Conservation (phyloP, 1,284 basidiomycete species). For the Pseudomicrostroma phylloplanum region DNA sequence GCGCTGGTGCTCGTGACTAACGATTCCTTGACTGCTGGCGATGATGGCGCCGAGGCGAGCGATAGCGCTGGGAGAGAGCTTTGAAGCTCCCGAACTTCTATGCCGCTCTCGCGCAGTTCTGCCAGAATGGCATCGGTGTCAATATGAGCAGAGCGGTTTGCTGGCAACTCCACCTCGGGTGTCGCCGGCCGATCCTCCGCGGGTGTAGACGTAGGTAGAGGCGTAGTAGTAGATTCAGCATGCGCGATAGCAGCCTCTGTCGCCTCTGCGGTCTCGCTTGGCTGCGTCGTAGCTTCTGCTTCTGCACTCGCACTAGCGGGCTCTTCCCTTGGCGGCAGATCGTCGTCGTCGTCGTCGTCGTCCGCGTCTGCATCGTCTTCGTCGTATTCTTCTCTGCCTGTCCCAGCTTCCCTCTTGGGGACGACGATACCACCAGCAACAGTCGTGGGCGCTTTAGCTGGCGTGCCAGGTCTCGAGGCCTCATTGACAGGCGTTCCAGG, state of each 20-base stretch:
- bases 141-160: slow-evolving; percentile 23
- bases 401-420: too few species aligned
- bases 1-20: too few species aligned
- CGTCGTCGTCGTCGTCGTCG: slow-evolving; percentile 40
- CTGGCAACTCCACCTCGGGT: slow-evolving; percentile 25
- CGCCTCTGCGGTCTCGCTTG: background rate
- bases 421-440: too few species aligned
- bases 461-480: slow-evolving; percentile 4
- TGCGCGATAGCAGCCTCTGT: background rate
- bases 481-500: background rate
- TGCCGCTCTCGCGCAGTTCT: slow-evolving; percentile 38
- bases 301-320: background rate
- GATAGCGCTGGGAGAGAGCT: slow-evolving; percentile 35
- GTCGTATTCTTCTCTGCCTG: too few species aligned
- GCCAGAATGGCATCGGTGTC: slow-evolving; percentile 42
- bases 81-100: slow-evolving; percentile 39
- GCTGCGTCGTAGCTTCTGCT: background rate
- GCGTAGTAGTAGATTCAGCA: background rate
- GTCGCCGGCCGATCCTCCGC: slow-evolving; percentile 12
- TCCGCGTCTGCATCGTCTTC: slow-evolving; percentile 10
- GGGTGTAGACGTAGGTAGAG: background rate
- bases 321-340: slow-evolving; percentile 32
- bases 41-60: background rate
- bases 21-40: too few species aligned
- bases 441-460: background rate